Percentiles rank a stretch among this genome's conserved stretches.
phyloP scores from a whole-genome alignment of 192 early-diverging fungal genomes.

The Cetraspora pellucida region DNA sequence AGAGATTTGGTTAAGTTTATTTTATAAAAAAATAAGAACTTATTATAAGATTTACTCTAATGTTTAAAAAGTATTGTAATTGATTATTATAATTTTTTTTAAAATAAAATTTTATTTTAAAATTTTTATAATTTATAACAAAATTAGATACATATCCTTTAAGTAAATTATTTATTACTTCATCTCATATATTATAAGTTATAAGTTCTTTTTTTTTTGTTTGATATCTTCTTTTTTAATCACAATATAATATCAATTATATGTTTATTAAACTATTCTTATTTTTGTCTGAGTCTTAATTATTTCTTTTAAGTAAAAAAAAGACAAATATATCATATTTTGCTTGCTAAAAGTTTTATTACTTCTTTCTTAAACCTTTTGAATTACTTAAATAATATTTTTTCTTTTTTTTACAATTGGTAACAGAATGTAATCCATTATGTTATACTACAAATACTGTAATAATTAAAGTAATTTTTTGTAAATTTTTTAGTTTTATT shows the following conservation, averaged over 20 bases:
- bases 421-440: constrained; percentile 12
- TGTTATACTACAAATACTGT: constrained; percentile 20
- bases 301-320: constrained; percentile 1
- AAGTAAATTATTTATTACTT: constrained; percentile 27
- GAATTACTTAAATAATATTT: neutral
- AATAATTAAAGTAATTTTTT: constrained; percentile 17
- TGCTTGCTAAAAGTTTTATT: neutral
- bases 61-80: constrained; percentile 24
- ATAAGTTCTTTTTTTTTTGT: constrained; percentile 6
- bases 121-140: constrained; percentile 10
- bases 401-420: constrained; percentile 14
- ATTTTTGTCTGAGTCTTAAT: constrained; percentile 2
- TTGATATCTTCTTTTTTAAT: constrained; percentile 16
- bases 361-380: constrained; percentile 1
- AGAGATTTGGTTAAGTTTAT: neutral
- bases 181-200: constrained; percentile 18
- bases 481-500: neutral
- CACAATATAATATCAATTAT: neutral
- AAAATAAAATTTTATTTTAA: neutral
- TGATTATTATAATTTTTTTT: constrained; percentile 3
- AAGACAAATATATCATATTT: neutral
- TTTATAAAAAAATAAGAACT: neutral
- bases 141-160: constrained; percentile 15
- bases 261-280: constrained; percentile 6
- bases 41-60: neutral